Conservation (phyloP, 2,329 filamentous ascomycete genomes). For the Pseudocercospora vitis region DNA sequence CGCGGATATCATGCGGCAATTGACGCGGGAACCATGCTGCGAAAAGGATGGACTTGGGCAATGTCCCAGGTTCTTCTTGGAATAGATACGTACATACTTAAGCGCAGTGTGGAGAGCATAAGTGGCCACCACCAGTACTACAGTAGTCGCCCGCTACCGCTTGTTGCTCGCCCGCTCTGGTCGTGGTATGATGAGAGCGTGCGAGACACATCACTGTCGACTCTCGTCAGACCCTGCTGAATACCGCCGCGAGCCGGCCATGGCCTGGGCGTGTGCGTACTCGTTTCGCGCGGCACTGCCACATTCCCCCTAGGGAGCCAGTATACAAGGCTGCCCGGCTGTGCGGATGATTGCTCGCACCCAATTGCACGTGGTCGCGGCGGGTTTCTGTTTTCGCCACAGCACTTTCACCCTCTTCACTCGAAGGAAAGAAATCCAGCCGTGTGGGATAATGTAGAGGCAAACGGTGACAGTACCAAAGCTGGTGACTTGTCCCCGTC, state of each 20-base stretch:
- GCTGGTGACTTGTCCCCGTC: constrained; percentile 2
- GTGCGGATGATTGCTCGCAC: not conserved
- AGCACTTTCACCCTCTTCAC: constrained; percentile 9
- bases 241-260: constrained; percentile 2
- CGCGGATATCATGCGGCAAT: not conserved
- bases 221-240: not conserved
- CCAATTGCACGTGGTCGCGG: not conserved
- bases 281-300: constrained; percentile 4
- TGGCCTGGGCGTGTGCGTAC: not conserved
- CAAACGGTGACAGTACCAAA: constrained; percentile 6
- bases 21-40: constrained; percentile 1
- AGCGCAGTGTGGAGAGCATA: constrained; percentile 10
- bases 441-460: constrained; percentile 9
- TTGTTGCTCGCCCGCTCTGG: constrained; percentile 2
- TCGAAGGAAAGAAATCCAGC: constrained; percentile 1
- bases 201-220: too few species aligned
- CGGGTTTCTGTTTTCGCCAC: not conserved
- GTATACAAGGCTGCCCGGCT: constrained; percentile 1
- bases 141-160: not conserved
- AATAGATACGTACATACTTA: constrained; percentile 2
- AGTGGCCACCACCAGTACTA: constrained; percentile 1
- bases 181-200: not conserved
- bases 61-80: constrained; percentile 3
- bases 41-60: constrained; percentile 1
- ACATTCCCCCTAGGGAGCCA: not conserved